Conservation (phyloP, 2,329 filamentous ascomycete genomes). For the Trichoderma atroviride region DNA sequence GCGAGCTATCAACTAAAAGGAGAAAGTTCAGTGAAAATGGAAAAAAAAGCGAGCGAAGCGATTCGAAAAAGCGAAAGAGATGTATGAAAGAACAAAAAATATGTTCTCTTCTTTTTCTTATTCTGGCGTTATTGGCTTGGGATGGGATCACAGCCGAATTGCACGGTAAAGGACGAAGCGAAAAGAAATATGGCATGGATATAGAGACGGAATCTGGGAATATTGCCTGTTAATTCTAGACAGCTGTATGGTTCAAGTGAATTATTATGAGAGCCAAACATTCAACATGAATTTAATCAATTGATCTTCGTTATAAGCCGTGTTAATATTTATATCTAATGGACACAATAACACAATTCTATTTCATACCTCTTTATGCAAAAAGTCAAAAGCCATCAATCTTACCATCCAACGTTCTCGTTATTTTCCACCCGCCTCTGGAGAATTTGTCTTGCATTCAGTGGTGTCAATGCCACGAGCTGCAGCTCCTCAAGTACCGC, state of each 20-base stretch:
- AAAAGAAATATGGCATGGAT: not conserved
- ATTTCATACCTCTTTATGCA: not conserved
- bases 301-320: not conserved
- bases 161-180: not conserved
- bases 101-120: not conserved
- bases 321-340: not conserved
- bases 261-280: not conserved
- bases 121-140: slow-evolving; percentile 18
- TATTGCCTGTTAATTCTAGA: slow-evolving; percentile 15
- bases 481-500: slow-evolving; percentile 64
- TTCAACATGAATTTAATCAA: slow-evolving; percentile 9
- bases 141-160: not conserved
- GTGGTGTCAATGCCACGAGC: slow-evolving; percentile 62
- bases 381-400: not conserved
- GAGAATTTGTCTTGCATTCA: slow-evolving; percentile 67
- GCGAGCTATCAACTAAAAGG: slow-evolving; percentile 57
- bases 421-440: slow-evolving; percentile 67
- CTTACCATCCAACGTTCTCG: slow-evolving; percentile 47
- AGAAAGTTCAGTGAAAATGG: not conserved
- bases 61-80: not conserved
- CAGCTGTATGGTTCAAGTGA: not conserved
- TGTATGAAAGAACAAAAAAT: not conserved
- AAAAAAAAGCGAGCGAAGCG: not conserved
- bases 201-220: slow-evolving; percentile 8
- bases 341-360: not conserved